Evolutionary conservation across 129 eudicot genomes (phyloP).

Genomic region (Lactuca saligna): DNA sequence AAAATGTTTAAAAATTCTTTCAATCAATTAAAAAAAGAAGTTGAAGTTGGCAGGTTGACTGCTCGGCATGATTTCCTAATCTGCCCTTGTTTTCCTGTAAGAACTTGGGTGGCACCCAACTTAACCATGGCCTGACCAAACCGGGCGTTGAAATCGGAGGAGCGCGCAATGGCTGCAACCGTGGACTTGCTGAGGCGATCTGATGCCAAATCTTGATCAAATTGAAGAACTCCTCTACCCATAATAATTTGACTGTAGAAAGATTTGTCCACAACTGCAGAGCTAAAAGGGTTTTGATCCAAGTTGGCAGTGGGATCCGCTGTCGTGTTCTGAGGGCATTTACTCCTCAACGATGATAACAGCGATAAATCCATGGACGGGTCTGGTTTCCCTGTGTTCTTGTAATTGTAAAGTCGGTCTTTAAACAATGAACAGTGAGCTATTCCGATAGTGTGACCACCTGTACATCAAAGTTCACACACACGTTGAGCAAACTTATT

Average conservation of each 20-base stretch:
- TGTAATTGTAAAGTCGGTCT: slow-evolving; percentile 59
- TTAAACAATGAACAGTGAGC: slow-evolving; percentile 46
- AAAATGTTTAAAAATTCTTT: not conserved
- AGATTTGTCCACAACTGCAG: slow-evolving; percentile 48
- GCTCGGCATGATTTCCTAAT: slow-evolving; percentile 52
- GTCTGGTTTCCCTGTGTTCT: slow-evolving; percentile 45
- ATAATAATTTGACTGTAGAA: slow-evolving; percentile 36
- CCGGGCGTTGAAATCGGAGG: slow-evolving; percentile 31
- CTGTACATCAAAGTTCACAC: slow-evolving; percentile 2
- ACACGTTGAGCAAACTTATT: not conserved
- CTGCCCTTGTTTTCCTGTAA: slow-evolving; percentile 50
- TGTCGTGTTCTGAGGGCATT: slow-evolving; percentile 35
- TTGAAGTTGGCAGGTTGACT: slow-evolving; percentile 9
- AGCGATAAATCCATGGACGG: slow-evolving; percentile 39
- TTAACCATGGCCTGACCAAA: slow-evolving; percentile 61
- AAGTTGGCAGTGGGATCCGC: slow-evolving; percentile 30
- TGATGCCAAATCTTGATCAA: slow-evolving; percentile 52
- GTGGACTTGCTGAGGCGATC: slow-evolving; percentile 33
- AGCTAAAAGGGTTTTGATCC: slow-evolving; percentile 49
- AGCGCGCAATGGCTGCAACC: slow-evolving; percentile 35
- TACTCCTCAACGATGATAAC: slow-evolving; percentile 11
- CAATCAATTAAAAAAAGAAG: slow-evolving; percentile 13
- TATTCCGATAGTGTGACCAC: slow-evolving; percentile 62
- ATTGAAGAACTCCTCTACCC: slow-evolving; percentile 44
- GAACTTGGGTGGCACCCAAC: slow-evolving; percentile 51